Base-by-base conservation (phyloP, 176 grass and related monocot species). In the Avena eriantha region DNA sequence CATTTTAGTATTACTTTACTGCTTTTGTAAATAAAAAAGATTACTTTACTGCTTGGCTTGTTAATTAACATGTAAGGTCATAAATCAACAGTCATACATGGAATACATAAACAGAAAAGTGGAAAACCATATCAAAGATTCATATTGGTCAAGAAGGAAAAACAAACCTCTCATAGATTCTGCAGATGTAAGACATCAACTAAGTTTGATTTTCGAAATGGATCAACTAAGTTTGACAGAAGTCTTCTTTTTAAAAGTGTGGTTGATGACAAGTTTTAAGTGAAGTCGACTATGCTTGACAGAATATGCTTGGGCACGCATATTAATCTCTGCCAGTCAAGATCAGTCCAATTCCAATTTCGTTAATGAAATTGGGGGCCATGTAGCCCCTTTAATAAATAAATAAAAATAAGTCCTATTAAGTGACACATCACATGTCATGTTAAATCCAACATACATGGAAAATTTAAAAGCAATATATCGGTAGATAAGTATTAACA, bases 61-160 rank as follows among this genome's bases (percentile, higher is more conserved):
- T 46, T 11, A 73, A 73, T 73, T 73, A 47, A 47, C 19, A 23
- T 73, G 36, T 45, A 45, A 19, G 21, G 45, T 24, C 2, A 14
- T 24, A 13, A 23, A 48, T 48, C 70, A 73, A 24, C 59, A 61
- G 56, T 73, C 70, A 73, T 61, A n/a, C 19, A 29, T 64, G 22
- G 26, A 26, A 64, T 64, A 64, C 33, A 67, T 21, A 48, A 48
- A 48, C 43, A 12, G 12, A 73, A 22, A 46, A 48, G 70, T 73
- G 47, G 70, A 73, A 11, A 47, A 73, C 43, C 41, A 48, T 73
- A 48, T 48, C n/a, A 73, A 73, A 48, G 70, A 74, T 74, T 70
- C n/a, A 73, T 48, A 73, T 48, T 73, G 47, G 0, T n/a, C 4
- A 4, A 73, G 11, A 70, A 70, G 43, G n/a, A 24, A 14, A 48